Evolutionary conservation across 352 stramenopile species (phyloP).

Genomic region (Phytophthora hybrid): DNA sequence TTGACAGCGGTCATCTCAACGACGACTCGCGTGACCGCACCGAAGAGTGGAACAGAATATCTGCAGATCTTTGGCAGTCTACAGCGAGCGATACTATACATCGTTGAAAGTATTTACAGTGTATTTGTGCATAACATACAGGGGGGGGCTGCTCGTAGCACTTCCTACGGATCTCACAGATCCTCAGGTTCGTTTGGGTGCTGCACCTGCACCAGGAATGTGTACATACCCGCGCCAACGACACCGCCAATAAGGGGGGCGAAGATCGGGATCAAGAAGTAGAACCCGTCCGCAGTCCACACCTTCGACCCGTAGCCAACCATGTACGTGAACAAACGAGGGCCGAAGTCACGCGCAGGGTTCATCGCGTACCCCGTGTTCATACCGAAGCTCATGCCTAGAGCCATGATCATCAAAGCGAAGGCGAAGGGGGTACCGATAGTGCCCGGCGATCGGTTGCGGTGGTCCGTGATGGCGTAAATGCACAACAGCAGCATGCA

Average conservation of each 20-base stretch:
- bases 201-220: conserved; percentile 61
- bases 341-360: conserved; percentile 53
- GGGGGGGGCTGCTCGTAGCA: neutral
- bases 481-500: conserved; percentile 60
- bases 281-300: conserved; percentile 56
- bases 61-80: too few relatives aligned
- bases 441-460: conserved; percentile 52
- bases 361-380: conserved; percentile 57
- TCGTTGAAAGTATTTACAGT: neutral
- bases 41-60: neutral
- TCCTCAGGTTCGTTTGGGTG: conserved; percentile 39
- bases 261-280: conserved; percentile 72
- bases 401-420: conserved; percentile 60
- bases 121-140: neutral
- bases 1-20: neutral
- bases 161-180: neutral
- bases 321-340: conserved; percentile 54
- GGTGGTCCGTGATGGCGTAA: conserved; percentile 61
- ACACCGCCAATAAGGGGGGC: conserved; percentile 53
- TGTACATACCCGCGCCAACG: conserved; percentile 53
- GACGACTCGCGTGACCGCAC: neutral
- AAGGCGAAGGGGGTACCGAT: conserved; percentile 51
- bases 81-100: too few relatives aligned
- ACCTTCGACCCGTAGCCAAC: conserved; percentile 65
- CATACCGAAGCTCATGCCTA: conserved; percentile 68